Conservation (phyloP, 2,329 filamentous ascomycete species). For the Zymoseptoria passerinii region DNA sequence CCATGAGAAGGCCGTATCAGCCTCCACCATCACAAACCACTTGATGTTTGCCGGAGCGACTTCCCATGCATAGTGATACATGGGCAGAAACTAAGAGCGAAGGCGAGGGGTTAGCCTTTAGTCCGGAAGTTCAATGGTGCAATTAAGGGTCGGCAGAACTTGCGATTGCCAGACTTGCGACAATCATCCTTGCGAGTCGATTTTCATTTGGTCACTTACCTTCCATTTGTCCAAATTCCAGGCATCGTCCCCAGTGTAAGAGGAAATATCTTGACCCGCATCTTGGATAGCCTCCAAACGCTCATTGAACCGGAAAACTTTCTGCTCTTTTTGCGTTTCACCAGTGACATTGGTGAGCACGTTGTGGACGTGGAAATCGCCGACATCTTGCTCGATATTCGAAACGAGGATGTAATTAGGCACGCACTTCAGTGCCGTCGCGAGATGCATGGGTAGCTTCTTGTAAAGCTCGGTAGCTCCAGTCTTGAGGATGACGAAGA, state of each 20-base stretch:
- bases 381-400: slow-evolving; percentile 42
- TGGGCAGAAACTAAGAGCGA: slow-evolving; percentile 42
- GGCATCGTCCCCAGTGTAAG: slow-evolving; percentile 31
- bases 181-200: not conserved
- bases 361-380: slow-evolving; percentile 33
- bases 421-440: slow-evolving; percentile 46
- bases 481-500: slow-evolving; percentile 52
- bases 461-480: slow-evolving; percentile 50
- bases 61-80: slow-evolving; percentile 45
- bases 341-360: slow-evolving; percentile 26
- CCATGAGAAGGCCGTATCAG: slow-evolving; percentile 46
- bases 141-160: no score
- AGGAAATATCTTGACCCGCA: slow-evolving; percentile 26
- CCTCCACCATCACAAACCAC: slow-evolving; percentile 51
- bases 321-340: slow-evolving; percentile 23
- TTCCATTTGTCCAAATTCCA: slow-evolving; percentile 31
- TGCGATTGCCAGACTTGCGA: no score
- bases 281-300: slow-evolving; percentile 26
- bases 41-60: slow-evolving; percentile 39
- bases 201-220: not conserved
- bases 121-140: no score
- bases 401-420: slow-evolving; percentile 41
- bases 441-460: slow-evolving; percentile 50
- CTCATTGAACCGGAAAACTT: slow-evolving; percentile 29
- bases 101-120: no score